A percentile compares a stretch with the other conserved stretches of the same genome.
Conservation (phyloP, 2,329 filamentous ascomycete genomes). For the Stenocarpella maydis region DNA sequence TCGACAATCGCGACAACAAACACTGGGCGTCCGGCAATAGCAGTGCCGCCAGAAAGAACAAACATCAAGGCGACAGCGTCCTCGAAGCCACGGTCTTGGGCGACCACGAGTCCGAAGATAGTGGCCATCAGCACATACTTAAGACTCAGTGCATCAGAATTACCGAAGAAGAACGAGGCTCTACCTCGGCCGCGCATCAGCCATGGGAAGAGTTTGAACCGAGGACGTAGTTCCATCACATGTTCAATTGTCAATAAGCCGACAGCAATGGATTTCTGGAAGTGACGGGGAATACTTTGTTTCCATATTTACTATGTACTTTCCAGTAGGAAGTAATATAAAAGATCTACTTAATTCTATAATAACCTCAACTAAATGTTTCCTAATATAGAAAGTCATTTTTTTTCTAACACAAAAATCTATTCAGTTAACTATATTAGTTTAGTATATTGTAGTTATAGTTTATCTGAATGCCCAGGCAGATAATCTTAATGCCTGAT, state of each 20-base stretch:
- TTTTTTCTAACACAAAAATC: no score
- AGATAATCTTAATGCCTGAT: no score
- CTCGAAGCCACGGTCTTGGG: neutral
- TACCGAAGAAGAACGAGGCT: neutral
- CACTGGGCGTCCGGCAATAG: neutral
- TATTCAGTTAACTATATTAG: no score
- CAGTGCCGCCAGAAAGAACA: neutral
- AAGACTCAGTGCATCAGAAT: slow-evolving; percentile 9
- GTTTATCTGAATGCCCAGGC: no score
- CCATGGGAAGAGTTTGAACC: neutral
- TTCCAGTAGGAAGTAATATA: no score
- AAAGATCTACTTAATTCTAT: no score
- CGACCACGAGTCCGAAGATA: neutral
- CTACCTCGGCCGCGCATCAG: neutral
- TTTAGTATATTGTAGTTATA: no score
- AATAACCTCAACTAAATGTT: no score
- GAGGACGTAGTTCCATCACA: neutral
- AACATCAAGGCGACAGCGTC: slow-evolving; percentile 18
- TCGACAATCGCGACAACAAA: slow-evolving; percentile 5
- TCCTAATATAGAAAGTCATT: no score
- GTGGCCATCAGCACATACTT: slow-evolving; percentile 4
- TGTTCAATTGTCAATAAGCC: neutral
- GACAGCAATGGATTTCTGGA: neutral
- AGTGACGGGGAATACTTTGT: no score
- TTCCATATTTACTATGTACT: no score